Evolutionary conservation across 441 rosid species (phyloP), one percentile per base, ranked within the genome.

Genomic region (Macaranga tanarius): DNA sequence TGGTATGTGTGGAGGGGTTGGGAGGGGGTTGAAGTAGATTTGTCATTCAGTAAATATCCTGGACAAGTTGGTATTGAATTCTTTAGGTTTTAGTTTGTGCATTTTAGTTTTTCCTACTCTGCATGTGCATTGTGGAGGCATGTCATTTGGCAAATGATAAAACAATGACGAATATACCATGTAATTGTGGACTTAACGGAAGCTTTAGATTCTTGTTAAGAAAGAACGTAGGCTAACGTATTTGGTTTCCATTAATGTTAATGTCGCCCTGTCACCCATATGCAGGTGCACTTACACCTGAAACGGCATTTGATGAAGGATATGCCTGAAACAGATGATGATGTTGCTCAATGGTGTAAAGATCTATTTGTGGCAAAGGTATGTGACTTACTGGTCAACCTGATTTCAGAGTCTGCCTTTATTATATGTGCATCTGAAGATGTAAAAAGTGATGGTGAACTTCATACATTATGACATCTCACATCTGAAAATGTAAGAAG

Each of bases 341-440:
- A 77, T 65, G 84, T 93, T 80, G 94, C 99, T 65, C 97, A 93
- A 79, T 95, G 99, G 99, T 95, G 99, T 81, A 90, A 84, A 85
- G 98, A 95, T 85, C 65, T 84, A 63, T 93, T 95, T 80, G 88
- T 89, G 68, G 87, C 86, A 40, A 95, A 93, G 97, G 99, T 95
- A 62, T 73, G 57, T 2, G 1, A 5, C 22, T 52, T 52, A 17
- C 28, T n/a, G 57, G 25, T 17, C 23, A 17, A 17, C 57, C 19
- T 17, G 57, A 20, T 0, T 42, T 42, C 12, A 42, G 47, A 11
- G 47, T 9, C 13, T 42, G 47, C 12, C 47, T 34, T 34, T 34
- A 7, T 34, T 34, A 0, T 3, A 34, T 0, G 7, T 5, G 2
- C 38, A 34, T 34, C 38, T 34, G 38, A 3, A 4, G 0, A 34